A percentile compares a stretch with the other conserved stretches of the same genome.
These are phyloP conservation scores for Acanthamoeba castellanii DNA, from an alignment of 208 protist species.

Conservation along the genomic window DNA sequence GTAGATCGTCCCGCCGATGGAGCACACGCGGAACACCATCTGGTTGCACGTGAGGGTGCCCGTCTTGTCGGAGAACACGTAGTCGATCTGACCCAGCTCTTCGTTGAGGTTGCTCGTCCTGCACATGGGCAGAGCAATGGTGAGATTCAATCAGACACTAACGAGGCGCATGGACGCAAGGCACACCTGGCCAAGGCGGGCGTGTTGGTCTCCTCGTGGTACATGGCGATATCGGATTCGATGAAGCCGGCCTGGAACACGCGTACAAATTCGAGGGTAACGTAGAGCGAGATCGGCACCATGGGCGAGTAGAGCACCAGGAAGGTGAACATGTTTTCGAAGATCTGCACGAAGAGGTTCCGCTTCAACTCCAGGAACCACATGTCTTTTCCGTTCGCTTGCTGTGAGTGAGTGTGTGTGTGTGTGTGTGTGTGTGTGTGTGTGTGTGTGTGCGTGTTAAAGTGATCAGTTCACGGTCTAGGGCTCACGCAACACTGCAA, in stretches of 20 bases:
- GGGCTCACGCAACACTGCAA: neutral
- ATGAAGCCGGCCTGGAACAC: constrained; percentile 77
- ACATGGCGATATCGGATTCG: constrained; percentile 83
- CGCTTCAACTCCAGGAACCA: constrained; percentile 37
- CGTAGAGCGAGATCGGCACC: constrained; percentile 75
- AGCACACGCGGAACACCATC: constrained; percentile 90
- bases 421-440: constrained; percentile 30
- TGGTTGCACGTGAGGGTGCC: constrained; percentile 93
- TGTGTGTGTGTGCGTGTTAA: constrained; percentile 6
- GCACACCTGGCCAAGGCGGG: constrained; percentile 75
- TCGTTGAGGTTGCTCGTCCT: constrained; percentile 91
- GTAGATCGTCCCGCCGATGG: constrained; percentile 85
- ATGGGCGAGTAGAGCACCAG: constrained; percentile 57
- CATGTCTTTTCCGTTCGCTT: constrained; percentile 29
- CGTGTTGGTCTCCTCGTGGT: constrained; percentile 81
- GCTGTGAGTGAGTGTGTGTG: constrained; percentile 27
- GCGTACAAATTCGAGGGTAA: constrained; percentile 68
- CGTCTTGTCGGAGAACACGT: constrained; percentile 94
- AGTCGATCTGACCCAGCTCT: constrained; percentile 91
- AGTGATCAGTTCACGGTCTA: too few relatives aligned
- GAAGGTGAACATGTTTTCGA: constrained; percentile 58
- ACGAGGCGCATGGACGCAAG: too few relatives aligned
- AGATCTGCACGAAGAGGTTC: neutral
- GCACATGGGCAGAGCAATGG: neutral
- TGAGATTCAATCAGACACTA: neutral